phyloP scores from a whole-genome alignment of 352 stramenopile genomes.

The Phytophthora brassicae region DNA sequence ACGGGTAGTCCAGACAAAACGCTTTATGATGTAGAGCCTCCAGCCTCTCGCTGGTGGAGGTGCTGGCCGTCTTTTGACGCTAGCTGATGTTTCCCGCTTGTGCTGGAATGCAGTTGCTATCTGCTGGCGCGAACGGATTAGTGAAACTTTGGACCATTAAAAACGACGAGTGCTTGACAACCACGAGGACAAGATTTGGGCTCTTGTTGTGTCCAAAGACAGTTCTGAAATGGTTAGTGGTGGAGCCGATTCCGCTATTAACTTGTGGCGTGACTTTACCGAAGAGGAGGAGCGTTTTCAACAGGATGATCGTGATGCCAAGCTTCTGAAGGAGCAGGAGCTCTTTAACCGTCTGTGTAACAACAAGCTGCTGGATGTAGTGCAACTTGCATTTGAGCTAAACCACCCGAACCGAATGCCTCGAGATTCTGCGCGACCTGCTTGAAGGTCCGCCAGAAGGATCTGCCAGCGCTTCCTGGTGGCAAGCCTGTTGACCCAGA shows the following conservation, averaged over 20 bases:
- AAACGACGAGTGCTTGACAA: slow-evolving; percentile 98
- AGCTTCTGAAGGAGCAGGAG: slow-evolving; percentile 94
- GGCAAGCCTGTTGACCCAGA: slow-evolving; percentile 48
- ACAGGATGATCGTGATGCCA: slow-evolving; percentile 85
- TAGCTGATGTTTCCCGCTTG: slow-evolving; percentile 92
- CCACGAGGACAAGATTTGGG: slow-evolving; percentile 98
- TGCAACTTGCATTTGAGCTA: slow-evolving; percentile 91
- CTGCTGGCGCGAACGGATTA: slow-evolving; percentile 94
- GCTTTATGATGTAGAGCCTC: slow-evolving; percentile 97
- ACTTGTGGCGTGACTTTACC: slow-evolving; percentile 95
- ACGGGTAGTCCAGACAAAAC: slow-evolving; percentile 97
- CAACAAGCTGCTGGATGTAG: slow-evolving; percentile 88
- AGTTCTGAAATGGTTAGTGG: slow-evolving; percentile 92
- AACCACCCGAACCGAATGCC: slow-evolving; percentile 93
- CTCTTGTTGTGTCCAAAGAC: slow-evolving; percentile 89
- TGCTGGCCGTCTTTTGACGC: slow-evolving; percentile 71
- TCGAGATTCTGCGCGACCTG: slow-evolving; percentile 86
- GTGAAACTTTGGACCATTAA: slow-evolving; percentile 98
- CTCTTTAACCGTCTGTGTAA: slow-evolving; percentile 94
- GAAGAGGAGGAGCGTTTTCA: slow-evolving; percentile 85
- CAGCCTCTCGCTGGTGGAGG: slow-evolving; percentile 54
- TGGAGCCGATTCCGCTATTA: slow-evolving; percentile 94
- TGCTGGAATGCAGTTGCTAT: slow-evolving; percentile 93
- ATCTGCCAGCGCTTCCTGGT: slow-evolving; percentile 47
- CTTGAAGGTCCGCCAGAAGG: slow-evolving; percentile 76